phyloP scores from a whole-genome alignment of 345 rosid species.

The Microcos paniculata region DNA sequence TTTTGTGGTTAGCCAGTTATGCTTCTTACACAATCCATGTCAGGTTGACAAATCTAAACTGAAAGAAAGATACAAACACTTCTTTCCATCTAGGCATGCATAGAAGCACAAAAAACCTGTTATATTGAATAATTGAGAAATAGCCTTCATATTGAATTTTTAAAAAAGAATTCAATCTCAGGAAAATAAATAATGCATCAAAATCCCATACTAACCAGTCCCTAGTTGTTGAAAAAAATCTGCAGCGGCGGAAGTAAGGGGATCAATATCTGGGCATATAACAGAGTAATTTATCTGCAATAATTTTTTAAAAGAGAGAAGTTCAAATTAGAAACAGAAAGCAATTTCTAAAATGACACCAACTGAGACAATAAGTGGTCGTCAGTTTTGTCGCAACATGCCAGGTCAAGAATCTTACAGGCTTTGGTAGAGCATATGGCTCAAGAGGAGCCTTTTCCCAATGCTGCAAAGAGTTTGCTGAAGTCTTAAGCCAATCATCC shows the following conservation, averaged over 20 bases:
- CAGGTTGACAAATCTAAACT: not conserved
- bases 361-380: not conserved
- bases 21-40: not conserved
- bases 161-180: not conserved
- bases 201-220: slow-evolving; percentile 59
- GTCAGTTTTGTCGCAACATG: not conserved
- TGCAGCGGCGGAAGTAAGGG: slow-evolving; percentile 84
- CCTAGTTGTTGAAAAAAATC: slow-evolving; percentile 98
- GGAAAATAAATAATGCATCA: not conserved
- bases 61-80: not conserved
- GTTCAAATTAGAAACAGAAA: slow-evolving; percentile 5
- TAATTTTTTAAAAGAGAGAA: slow-evolving; percentile 19
- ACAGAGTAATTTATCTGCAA: slow-evolving; percentile 80
- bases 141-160: not conserved
- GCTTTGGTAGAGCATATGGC: slow-evolving; percentile 85
- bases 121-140: not conserved
- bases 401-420: slow-evolving; percentile 46
- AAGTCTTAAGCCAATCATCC: slow-evolving; percentile 97
- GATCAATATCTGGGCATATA: slow-evolving; percentile 94
- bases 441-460: slow-evolving; percentile 99
- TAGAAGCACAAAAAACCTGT: not conserved
- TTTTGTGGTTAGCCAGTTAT: not conserved
- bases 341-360: slow-evolving; percentile 1
- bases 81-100: not conserved
- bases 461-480: slow-evolving; percentile 71